Conservation (phyloP, 2,329 filamentous ascomycete genomes). For the Penicillium sp. region DNA sequence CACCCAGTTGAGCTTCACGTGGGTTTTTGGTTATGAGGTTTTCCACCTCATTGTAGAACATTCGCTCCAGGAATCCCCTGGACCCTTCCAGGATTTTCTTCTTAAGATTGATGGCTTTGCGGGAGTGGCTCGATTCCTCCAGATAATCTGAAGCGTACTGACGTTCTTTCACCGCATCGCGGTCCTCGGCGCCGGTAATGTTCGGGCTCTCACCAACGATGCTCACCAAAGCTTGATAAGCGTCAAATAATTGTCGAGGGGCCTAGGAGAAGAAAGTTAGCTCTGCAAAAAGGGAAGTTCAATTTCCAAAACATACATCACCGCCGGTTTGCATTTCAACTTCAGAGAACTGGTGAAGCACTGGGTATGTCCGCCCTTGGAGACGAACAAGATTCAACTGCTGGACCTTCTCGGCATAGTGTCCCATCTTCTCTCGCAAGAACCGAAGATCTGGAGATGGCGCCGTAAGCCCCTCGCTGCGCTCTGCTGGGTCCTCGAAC, state of each 20-base stretch:
- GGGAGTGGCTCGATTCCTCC: slow-evolving; percentile 68
- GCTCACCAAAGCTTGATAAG: slow-evolving; percentile 76
- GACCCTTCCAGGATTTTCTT: slow-evolving; percentile 80
- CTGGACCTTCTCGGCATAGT: slow-evolving; percentile 76
- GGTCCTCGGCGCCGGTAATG: slow-evolving; percentile 58
- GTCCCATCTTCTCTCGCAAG: slow-evolving; percentile 78
- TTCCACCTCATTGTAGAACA: slow-evolving; percentile 78
- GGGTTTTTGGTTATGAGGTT: slow-evolving; percentile 77
- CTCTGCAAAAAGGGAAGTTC: background rate
- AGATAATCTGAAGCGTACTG: slow-evolving; percentile 76
- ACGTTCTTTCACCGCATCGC: slow-evolving; percentile 70
- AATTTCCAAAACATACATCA: slow-evolving; percentile 47
- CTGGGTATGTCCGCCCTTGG: slow-evolving; percentile 66
- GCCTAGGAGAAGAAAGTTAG: slow-evolving; percentile 49
- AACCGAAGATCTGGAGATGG: slow-evolving; percentile 71
- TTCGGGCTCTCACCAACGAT: slow-evolving; percentile 73
- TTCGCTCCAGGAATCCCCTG: slow-evolving; percentile 74
- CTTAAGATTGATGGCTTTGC: slow-evolving; percentile 65
- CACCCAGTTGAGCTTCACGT: slow-evolving; percentile 83
- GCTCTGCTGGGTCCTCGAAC: slow-evolving; percentile 67
- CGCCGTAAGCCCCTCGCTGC: slow-evolving; percentile 52
- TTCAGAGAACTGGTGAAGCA: slow-evolving; percentile 73
- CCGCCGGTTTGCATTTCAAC: slow-evolving; percentile 71
- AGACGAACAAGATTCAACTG: slow-evolving; percentile 73
- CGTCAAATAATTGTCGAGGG: slow-evolving; percentile 73